Evolutionary conservation across 345 rosid species (phyloP).

Genomic region (Eucalyptus erythrocorys): DNA sequence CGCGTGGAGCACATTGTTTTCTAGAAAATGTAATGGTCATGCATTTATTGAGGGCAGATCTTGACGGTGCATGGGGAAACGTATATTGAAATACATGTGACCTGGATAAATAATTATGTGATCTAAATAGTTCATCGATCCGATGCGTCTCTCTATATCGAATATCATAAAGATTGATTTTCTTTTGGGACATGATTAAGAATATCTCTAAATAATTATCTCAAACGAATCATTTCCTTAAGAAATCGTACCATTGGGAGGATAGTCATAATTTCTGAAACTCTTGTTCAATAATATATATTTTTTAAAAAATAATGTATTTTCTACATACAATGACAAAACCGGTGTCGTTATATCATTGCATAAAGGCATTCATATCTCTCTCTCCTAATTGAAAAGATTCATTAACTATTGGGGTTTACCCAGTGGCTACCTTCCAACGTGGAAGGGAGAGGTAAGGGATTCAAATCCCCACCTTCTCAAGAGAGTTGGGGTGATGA

Average conservation of each 20-base stretch:
- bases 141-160: not conserved
- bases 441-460: no score
- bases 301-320: no score
- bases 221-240: fast-evolving
- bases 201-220: not conserved
- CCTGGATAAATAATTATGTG: not conserved
- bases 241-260: not conserved
- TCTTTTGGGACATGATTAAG: not conserved
- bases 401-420: no score
- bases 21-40: not conserved
- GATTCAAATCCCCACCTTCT: no score
- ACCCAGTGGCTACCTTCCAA: no score
- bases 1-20: not conserved
- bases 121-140: not conserved
- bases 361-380: not conserved
- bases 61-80: not conserved
- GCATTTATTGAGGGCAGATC: not conserved
- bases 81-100: not conserved
- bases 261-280: not conserved
- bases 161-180: not conserved
- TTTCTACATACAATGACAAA: not conserved
- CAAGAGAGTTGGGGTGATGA: no score
- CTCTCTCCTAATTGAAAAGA: not conserved
- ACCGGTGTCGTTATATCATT: not conserved
- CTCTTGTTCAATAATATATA: not conserved